Percentiles rank a stretch among this genome's conserved stretches.
phyloP scores from a whole-genome alignment of 768 basidiomycete genomes.

The Collybia sp. region DNA sequence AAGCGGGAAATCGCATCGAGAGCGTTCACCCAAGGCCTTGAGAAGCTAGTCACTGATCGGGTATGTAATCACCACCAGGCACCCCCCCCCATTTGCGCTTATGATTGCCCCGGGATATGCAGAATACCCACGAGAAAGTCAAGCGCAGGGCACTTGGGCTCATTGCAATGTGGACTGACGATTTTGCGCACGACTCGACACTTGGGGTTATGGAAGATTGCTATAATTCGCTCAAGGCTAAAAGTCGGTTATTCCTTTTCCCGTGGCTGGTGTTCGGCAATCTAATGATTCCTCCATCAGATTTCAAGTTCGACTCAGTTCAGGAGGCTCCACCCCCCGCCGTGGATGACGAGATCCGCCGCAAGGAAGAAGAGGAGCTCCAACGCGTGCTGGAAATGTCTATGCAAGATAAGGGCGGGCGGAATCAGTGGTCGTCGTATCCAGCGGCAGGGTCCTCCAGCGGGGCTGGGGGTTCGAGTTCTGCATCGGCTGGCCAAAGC shows the following conservation, averaged over 20 bases:
- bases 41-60: constrained; percentile 84
- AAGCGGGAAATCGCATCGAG: constrained; percentile 86
- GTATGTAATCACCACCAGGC: constrained; percentile 35
- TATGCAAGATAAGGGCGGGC: constrained; percentile 87
- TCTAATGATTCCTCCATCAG: constrained; percentile 26
- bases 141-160: constrained; percentile 65
- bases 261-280: constrained; percentile 4
- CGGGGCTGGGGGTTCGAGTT: constrained; percentile 19
- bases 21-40: constrained; percentile 86
- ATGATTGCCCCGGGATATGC: constrained; percentile 2
- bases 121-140: constrained; percentile 95
- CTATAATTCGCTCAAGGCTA: constrained; percentile 74
- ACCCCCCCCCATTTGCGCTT: not conserved
- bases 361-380: constrained; percentile 91
- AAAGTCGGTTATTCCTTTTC: constrained; percentile 52
- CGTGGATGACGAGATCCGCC: constrained; percentile 74
- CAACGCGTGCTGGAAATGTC: constrained; percentile 90
- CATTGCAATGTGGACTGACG: constrained; percentile 79
- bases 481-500: constrained; percentile 13
- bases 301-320: constrained; percentile 64
- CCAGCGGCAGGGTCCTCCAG: constrained; percentile 23
- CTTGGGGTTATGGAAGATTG: constrained; percentile 91
- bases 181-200: constrained; percentile 75
- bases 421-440: constrained; percentile 48
- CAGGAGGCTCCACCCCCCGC: constrained; percentile 62